These are phyloP conservation scores for Candolleomyces eurysporus DNA, from an alignment of 768 basidiomycete genomes.

Conservation along the genomic window DNA sequence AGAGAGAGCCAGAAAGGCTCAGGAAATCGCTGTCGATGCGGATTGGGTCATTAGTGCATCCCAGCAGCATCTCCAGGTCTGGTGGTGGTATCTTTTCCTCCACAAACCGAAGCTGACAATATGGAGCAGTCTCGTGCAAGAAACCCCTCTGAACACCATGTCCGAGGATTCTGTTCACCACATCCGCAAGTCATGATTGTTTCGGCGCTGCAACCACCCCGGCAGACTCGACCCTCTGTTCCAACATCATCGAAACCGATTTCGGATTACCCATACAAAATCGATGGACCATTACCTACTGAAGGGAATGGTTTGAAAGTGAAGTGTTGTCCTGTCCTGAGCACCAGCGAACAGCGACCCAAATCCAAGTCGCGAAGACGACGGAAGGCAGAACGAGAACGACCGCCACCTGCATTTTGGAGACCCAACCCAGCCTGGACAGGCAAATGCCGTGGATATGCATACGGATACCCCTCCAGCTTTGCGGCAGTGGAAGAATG, in stretches of 20 bases:
- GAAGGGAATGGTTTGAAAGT: constrained; percentile 6
- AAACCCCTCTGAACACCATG: neutral
- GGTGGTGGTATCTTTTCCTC: neutral
- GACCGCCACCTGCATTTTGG: constrained; percentile 40
- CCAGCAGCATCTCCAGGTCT: constrained; percentile 13
- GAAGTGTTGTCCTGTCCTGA: constrained; percentile 22
- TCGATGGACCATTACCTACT: constrained; percentile 6
- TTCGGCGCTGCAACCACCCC: constrained; percentile 24
- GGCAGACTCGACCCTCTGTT: constrained; percentile 43
- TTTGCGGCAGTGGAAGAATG: constrained; percentile 16
- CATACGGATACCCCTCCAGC: constrained; percentile 38
- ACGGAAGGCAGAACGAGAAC: constrained; percentile 14
- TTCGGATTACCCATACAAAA: constrained; percentile 32
- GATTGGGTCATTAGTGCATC: constrained; percentile 26
- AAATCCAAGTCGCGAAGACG: constrained; percentile 16
- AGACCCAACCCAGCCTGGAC: constrained; percentile 31
- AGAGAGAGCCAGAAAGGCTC: constrained; percentile 32
- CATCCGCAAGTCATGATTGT: constrained; percentile 29
- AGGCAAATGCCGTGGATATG: constrained; percentile 43
- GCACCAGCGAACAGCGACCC: constrained; percentile 9
- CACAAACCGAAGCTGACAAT: neutral
- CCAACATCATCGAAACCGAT: constrained; percentile 14
- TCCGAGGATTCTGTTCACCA: neutral
- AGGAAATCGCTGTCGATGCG: constrained; percentile 33
- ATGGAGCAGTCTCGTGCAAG: neutral